phyloP scores from a whole-genome alignment of 2,329 filamentous ascomycete species.

The Penicillium sp. region DNA sequence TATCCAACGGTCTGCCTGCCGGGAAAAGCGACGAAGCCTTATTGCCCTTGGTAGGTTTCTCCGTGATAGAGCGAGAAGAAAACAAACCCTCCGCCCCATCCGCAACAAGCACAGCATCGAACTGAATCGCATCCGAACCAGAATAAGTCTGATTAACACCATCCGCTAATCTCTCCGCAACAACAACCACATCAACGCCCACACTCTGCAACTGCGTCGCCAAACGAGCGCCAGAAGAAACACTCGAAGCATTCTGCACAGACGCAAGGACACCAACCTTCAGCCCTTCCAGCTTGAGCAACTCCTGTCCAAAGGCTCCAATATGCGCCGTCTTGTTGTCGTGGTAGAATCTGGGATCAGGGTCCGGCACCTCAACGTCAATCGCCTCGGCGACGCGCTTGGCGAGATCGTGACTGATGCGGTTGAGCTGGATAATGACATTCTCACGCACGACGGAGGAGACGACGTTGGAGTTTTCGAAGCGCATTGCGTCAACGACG shows the following conservation, averaged over 20 bases:
- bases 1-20: constrained; percentile 64
- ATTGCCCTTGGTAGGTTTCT: constrained; percentile 9
- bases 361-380: constrained; percentile 61
- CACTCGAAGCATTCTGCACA: constrained; percentile 45
- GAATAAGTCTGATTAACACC: constrained; percentile 69
- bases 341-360: constrained; percentile 70
- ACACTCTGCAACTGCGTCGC: constrained; percentile 42
- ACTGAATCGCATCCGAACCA: constrained; percentile 58
- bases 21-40: constrained; percentile 65
- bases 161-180: constrained; percentile 61
- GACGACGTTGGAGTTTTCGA: constrained; percentile 67
- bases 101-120: constrained; percentile 59
- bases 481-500: constrained; percentile 72
- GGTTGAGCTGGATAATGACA: constrained; percentile 70
- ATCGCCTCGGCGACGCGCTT: constrained; percentile 65
- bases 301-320: constrained; percentile 61
- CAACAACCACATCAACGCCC: constrained; percentile 62
- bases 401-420: constrained; percentile 69
- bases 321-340: constrained; percentile 67
- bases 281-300: constrained; percentile 65
- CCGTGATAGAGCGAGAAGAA: constrained; percentile 25
- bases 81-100: constrained; percentile 62
- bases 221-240: constrained; percentile 57
- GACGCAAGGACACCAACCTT: constrained; percentile 67
- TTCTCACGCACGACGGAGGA: constrained; percentile 65